Evolutionary conservation across 345 rosid species (phyloP), one percentile per base, ranked within the genome.

Genomic region (Gossypioides kirkii): DNA sequence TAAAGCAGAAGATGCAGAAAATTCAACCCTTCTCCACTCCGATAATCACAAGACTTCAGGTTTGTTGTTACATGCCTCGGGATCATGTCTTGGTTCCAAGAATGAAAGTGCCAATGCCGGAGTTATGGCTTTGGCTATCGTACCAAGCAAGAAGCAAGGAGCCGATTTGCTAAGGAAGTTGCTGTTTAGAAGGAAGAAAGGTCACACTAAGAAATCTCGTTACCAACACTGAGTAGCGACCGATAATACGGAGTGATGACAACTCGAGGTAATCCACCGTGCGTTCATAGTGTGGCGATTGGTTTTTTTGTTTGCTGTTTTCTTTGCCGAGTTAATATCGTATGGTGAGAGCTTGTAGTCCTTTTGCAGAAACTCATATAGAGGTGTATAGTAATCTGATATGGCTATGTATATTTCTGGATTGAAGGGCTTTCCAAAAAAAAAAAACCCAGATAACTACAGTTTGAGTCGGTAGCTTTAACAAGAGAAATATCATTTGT

Each of bases 101-200:
- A 79, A 74, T 28, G 71, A 73, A 75, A 67, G 72, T 43, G 54
- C 68, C 69, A 78, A 73, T 62, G 25, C 63, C 11, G 70, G 77
- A 20, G 71, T 5, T 18, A 81, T 72, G 54, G 62, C 87, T 23
- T 77, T 83, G 59, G 87, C 89, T 16, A 79, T 87, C 28, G 76
- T 86, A 67, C 86, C 80, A 4, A 72, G 74, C 82, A 91, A 88
- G 84, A 91, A 80, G 73, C 89, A 83, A 61, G 90, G 94, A 45
- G 59, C 86, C 41, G 85, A 91, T 71, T 85, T 91, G 23, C 74
- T 90, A 11, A 79, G 86, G 85, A 90, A 80, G 81, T 79, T 94
- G 65, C 78, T 94, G 71, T 80, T 87, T 80, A 82, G 94, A 83
- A 90, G 82, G 85, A 91, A 80, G 84, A 89, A 83, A 77, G 89